Evolutionary conservation across 768 basidiomycete species (phyloP), one percentile per base, ranked within the genome.

Genomic region (Mycena vulgaris): DNA sequence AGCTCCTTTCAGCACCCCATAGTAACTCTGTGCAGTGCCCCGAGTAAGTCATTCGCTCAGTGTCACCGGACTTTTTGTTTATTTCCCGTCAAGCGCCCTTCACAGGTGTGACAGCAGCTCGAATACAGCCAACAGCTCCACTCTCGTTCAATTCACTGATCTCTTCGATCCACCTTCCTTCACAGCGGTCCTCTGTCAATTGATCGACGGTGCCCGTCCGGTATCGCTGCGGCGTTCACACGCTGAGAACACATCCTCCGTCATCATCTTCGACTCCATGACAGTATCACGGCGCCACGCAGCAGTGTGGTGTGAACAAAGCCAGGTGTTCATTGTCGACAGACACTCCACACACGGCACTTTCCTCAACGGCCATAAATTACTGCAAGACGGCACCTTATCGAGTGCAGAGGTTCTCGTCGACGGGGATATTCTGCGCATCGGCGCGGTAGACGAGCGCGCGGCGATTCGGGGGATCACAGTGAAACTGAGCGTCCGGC

Each of bases 291-390:
- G 53, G n/a, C 53, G 33, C 35, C 53, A 56, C 23, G 53, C 53
- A 56, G n/a, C 53, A 56, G n/a, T 56, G 53, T 56, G 53, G 53
- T 56, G 35, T 56, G 53, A 37, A 37, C 7, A 56, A 4, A 35
- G 53, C 53, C 53, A 56, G 23, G 53, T 56, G 23, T 39, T 23
- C 35, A 56, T 56, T 35, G 5, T 56, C 35, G 53, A 56, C 53
- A 23, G 9, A 56, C 33, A 56, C 53, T 56, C 53, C 53, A 56
- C n/a, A 16, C 53, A 56, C 23, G 53, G 53, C 23, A 56, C 53
- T 14, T 56, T 23, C 35, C 33, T 39, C 53, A 39, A 56, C 35
- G 23, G 35, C 33, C 11, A 23, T 23, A 37, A 23, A 39, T 23
- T 56, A 35, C 35, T 39, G n/a, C 35, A 10, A 39, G 35, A n/a